These are phyloP conservation scores for Lachnellula subtilissima DNA, from an alignment of 2,329 filamentous ascomycete species.

Conservation along the genomic window DNA sequence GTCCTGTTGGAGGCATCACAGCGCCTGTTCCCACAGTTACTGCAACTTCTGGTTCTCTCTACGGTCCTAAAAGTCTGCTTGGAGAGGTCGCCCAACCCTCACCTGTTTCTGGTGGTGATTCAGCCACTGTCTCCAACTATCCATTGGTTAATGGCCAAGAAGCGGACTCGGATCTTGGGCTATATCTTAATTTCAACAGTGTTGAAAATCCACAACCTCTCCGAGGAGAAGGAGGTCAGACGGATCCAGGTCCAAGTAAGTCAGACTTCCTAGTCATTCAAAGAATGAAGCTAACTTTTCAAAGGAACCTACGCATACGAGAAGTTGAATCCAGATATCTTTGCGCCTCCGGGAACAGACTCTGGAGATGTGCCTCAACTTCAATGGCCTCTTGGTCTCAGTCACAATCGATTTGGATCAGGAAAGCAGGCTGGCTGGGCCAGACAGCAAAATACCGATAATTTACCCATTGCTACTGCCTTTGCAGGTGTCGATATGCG, in stretches of 20 bases:
- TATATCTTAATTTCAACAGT: conserved; percentile 49
- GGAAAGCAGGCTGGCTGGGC: conserved; percentile 46
- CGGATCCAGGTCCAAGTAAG: conserved; percentile 44
- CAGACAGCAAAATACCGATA: conserved; percentile 49
- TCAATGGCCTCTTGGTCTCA: conserved; percentile 52
- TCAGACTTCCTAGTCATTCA: not conserved
- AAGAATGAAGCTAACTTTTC: not conserved
- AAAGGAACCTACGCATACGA: conserved; percentile 44
- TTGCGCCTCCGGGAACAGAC: conserved; percentile 51
- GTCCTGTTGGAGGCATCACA: conserved; percentile 38
- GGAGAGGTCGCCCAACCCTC: conserved; percentile 37
- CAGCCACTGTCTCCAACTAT: conserved; percentile 36
- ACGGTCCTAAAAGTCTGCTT: conserved; percentile 37
- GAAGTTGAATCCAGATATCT: conserved; percentile 49
- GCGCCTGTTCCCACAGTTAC: conserved; percentile 37
- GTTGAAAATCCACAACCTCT: conserved; percentile 50
- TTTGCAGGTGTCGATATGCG: conserved; percentile 59
- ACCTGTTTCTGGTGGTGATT: conserved; percentile 36
- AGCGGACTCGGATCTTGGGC: conserved; percentile 44
- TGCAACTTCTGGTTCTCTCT: conserved; percentile 36
- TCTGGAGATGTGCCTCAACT: conserved; percentile 42
- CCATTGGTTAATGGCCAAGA: conserved; percentile 47
- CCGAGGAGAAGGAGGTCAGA: conserved; percentile 43
- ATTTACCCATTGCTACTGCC: conserved; percentile 41
- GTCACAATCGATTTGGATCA: conserved; percentile 39